phyloP scores from a whole-genome alignment of 129 eudicot species.

The Flaveria ramosissima region DNA sequence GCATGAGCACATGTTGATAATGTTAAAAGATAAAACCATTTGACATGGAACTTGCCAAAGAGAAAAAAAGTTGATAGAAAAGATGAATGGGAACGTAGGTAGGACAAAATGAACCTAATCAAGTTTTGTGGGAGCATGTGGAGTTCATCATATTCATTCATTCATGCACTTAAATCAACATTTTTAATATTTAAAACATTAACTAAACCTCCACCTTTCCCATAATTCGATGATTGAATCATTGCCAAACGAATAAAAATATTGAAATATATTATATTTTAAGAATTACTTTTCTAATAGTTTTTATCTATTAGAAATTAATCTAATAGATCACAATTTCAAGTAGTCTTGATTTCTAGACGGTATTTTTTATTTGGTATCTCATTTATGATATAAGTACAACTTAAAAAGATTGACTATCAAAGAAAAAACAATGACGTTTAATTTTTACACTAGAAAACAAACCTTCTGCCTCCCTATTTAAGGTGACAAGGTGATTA shows the following conservation, averaged over 20 bases:
- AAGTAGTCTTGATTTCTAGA: no score
- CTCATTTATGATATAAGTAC: no score
- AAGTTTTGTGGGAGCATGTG: slow-evolving; percentile 33
- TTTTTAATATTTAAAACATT: slow-evolving; percentile 2
- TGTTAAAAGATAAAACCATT: slow-evolving; percentile 4
- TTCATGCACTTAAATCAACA: slow-evolving; percentile 8
- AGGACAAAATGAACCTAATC: slow-evolving; percentile 18
- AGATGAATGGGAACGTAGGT: slow-evolving; percentile 18
- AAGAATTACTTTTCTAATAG: no score
- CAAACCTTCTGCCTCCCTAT: no score
- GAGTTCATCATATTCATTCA: slow-evolving; percentile 26
- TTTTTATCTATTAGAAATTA: no score
- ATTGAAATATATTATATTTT: not conserved
- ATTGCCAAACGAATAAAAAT: slow-evolving; percentile 10
- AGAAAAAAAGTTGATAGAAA: slow-evolving; percentile 6
- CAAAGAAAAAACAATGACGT: no score
- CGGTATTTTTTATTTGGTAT: no score
- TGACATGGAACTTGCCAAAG: not conserved
- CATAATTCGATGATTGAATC: slow-evolving; percentile 26
- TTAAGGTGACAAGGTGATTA: no score
- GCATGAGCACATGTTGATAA: slow-evolving; percentile 23
- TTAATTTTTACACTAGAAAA: no score
- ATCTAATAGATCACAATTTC: no score
- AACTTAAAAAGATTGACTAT: no score
- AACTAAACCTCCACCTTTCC: slow-evolving; percentile 12